Base-by-base conservation (phyloP, 768 basidiomycete species). In the Cystofilobasidium bisporidii region DNA sequence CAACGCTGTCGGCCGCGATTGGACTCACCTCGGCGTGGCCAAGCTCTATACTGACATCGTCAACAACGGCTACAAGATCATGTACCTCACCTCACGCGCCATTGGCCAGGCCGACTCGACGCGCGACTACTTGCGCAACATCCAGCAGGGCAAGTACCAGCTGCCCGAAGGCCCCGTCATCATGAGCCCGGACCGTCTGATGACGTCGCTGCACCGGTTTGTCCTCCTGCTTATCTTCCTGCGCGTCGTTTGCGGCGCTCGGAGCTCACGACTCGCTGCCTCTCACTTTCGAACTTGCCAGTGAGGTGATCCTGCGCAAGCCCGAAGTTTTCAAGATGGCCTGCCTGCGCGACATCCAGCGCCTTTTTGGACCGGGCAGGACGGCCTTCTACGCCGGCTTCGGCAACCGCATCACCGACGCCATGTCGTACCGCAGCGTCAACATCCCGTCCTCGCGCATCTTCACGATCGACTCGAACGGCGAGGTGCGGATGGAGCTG, bases 261-360 rank as follows among this genome's bases (percentile, higher is more conserved):
- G 8, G 4, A 12, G 4, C 14, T 20, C 12, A n/a, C 28, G 30
- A 4, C 30, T 28, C 26, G 8, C 28, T 53, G 18, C 20, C 36
- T 22, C 58, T 60, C 33, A 41, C 64, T 12, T 33, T n/a, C 47
- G n/a, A n/a, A n/a, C 47, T 14, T 2, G 12, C 1, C 72, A 96
- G 92, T 5, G 96, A 99, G 79, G 94, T 99, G 20, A 94, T 99
- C 74, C 89, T 98, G 87, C 87, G 93, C 43, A 97, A 98, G 77
- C 96, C 96, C 0, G 96, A 99, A 75, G 83, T 98, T n/a, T 99
- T 99, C 83, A 99, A 99, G 80, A 99, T 99, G 96, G 92, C 94
- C 1, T 97, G 93, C 78, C 79, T 98, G 67, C 83, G 92, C 50
- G 96, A 98, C 78, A 94, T 98, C 63, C 89, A 89, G 71, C 81